A percentile compares a stretch with the other conserved stretches of the same genome.
Conservation (phyloP, 2,329 filamentous ascomycete genomes). For the Geosmithia morbida region DNA sequence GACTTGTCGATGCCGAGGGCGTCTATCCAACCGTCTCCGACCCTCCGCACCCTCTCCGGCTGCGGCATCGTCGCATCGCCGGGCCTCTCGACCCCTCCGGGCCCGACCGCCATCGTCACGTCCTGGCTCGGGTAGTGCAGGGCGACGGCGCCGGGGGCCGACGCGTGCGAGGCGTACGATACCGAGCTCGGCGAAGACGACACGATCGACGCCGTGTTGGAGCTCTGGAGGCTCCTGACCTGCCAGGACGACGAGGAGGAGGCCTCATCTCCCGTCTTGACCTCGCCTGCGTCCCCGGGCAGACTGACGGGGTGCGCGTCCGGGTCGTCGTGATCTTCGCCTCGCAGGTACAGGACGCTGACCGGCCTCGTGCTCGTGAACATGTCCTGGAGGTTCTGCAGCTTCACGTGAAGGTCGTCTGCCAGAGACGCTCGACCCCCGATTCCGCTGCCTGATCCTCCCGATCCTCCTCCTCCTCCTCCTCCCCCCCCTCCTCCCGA, state of each 20-base stretch:
- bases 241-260: too few species aligned
- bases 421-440: slow-evolving; percentile 37
- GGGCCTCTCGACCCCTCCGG: too few species aligned
- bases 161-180: slow-evolving; percentile 44
- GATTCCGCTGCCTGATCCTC: neutral
- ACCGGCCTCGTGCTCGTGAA: slow-evolving; percentile 71
- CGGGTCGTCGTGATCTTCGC: slow-evolving; percentile 65
- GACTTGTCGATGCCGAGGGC: slow-evolving; percentile 76
- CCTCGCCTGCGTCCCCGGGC: slow-evolving; percentile 51
- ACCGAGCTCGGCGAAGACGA: slow-evolving; percentile 53
- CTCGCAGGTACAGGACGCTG: slow-evolving; percentile 64
- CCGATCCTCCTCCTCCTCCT: slow-evolving; percentile 4
- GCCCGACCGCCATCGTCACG: neutral
- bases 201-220: slow-evolving; percentile 46
- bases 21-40: slow-evolving; percentile 69
- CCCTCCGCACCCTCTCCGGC: neutral
- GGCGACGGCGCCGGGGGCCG: slow-evolving; percentile 16
- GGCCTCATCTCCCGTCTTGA: slow-evolving; percentile 34
- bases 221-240: slow-evolving; percentile 36
- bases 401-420: slow-evolving; percentile 67
- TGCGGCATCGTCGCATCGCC: slow-evolving; percentile 1
- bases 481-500: slow-evolving; percentile 8
- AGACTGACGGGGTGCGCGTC: slow-evolving; percentile 66
- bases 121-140: neutral
- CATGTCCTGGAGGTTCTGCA: slow-evolving; percentile 73